Evolutionary conservation across 1,139 yeast genomes (phyloP).

Genomic region (Blastobotrys aristatus): DNA sequence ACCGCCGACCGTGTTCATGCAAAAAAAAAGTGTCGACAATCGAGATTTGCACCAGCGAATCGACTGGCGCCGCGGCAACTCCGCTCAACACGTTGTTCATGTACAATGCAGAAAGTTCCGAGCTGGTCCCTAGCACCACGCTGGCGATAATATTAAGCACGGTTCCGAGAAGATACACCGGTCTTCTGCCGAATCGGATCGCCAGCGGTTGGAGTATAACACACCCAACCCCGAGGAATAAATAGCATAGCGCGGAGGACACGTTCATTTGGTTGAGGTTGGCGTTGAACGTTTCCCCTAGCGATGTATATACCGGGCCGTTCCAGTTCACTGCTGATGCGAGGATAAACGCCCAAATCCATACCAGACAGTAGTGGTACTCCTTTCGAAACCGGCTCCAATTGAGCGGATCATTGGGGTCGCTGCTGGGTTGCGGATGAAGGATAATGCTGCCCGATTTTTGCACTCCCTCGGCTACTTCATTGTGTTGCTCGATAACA

Average conservation of each 20-base stretch:
- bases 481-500: constrained; percentile 45
- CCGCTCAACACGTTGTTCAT: constrained; percentile 43
- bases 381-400: constrained; percentile 37
- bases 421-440: constrained; percentile 70
- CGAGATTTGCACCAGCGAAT: constrained; percentile 48
- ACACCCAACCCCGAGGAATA: constrained; percentile 47
- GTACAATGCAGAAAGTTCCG: constrained; percentile 32
- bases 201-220: constrained; percentile 48
- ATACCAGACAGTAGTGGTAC: constrained; percentile 8
- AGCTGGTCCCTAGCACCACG: constrained; percentile 14
- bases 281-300: neutral
- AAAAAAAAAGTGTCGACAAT: constrained; percentile 47
- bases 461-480: neutral
- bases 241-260: constrained; percentile 48
- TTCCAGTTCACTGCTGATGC: constrained; percentile 8
- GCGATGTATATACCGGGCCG: constrained; percentile 9
- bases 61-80: constrained; percentile 49
- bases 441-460: constrained; percentile 41
- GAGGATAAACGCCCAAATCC: constrained; percentile 11
- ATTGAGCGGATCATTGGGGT: constrained; percentile 71
- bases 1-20: constrained; percentile 69
- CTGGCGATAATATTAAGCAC: constrained; percentile 29
- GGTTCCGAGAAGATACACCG: constrained; percentile 39
- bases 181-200: constrained; percentile 50
- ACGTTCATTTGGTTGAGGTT: constrained; percentile 40